Base-by-base conservation (phyloP, 768 basidiomycete genomes). In the Serendipita sp. region DNA sequence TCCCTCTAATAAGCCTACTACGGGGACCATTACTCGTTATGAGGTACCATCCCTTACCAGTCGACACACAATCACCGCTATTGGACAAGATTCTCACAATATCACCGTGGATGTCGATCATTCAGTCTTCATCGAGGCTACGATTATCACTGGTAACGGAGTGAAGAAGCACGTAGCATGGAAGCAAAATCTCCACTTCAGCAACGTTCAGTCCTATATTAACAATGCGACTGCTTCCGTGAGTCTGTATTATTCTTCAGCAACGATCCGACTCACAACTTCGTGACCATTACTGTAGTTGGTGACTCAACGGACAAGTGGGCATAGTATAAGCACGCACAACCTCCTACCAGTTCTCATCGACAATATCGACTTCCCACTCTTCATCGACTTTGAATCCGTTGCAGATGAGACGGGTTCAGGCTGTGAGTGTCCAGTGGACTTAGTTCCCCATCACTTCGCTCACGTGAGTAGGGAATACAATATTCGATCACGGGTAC, bases 401-500 rank as follows among this genome's bases (percentile, higher is more conserved):
- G 66, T 69, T 61, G 60, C 74, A n/a, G 66, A 72, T 0, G 63
- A 68, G 3, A 73, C 72, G 9, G 72, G 74, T 3, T 67, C 70
- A 11, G 69, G 69, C 16, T 74, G 74, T 75, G 60, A 56, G 70
- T 66, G n/a, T 44, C 14, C 5, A 14, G 0, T 14, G 14, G 14
- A n/a, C 22, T 20, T n/a, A 5, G 22, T 11, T 3, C 3, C 4
- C 26, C 16, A 13, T 17, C 3, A 31, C 0, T 30, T 61, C 30
- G 16, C 17, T 58, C 2, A 53, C 30, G 9, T 20, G 16, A 24
- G 9, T 30, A 66, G 65, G 53, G 51, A 45, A 42, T 41, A 63
- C 63, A 0, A 42, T 38, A 2, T 78, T 90, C 63, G 84, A 89
- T 67, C 87, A 88, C 67, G 83, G 82, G 0, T 90, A 87, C 68